Conservation (phyloP, 768 basidiomycete genomes). For the Rhodotorula diobovata region DNA sequence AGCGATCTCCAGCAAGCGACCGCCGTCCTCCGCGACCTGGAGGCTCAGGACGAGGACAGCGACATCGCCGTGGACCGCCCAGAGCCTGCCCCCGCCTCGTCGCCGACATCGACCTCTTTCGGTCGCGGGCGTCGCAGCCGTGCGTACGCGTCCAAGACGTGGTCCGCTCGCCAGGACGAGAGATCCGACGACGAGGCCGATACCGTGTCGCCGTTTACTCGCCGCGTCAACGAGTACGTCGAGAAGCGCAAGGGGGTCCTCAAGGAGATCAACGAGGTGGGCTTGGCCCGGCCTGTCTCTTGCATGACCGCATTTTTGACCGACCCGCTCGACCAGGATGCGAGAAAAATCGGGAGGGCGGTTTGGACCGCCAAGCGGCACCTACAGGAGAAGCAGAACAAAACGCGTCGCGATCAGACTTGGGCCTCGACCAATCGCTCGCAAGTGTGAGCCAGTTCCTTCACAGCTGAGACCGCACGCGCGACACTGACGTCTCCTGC, state of each 20-base stretch:
- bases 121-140: neutral
- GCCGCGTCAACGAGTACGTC: neutral
- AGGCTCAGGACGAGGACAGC: slow-evolving; percentile 2
- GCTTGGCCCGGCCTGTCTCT: neutral
- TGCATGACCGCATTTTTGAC: neutral
- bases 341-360: rapidly evolving
- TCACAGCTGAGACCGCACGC: neutral
- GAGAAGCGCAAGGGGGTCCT: neutral
- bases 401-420: too few species aligned
- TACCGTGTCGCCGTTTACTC: neutral
- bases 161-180: neutral
- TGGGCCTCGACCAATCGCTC: too few species aligned
- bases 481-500: neutral
- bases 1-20: neutral
- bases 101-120: neutral
- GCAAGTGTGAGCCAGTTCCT: neutral
- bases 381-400: neutral
- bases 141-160: neutral
- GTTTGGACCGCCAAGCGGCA: neutral
- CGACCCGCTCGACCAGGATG: neutral
- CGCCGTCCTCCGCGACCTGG: neutral
- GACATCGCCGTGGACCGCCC: neutral
- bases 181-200: neutral
- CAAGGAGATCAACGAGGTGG: neutral
- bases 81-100: neutral